These are phyloP conservation scores for Sarocladium strictum DNA, from an alignment of 2,329 filamentous ascomycete genomes.

Conservation along the genomic window DNA sequence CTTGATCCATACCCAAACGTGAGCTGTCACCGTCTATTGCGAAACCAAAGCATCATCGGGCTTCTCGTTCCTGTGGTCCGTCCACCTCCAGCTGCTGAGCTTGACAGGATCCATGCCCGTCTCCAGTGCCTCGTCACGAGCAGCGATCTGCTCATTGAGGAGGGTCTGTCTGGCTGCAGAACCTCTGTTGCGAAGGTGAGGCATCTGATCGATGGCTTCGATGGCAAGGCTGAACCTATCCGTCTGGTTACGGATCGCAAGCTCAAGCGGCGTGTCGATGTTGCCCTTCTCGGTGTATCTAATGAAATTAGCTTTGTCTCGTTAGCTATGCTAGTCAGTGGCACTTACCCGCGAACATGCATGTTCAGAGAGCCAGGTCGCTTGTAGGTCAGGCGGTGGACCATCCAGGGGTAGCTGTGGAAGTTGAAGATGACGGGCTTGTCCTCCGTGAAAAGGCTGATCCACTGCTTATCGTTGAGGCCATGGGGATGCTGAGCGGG, in stretches of 20 bases:
- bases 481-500: slow-evolving; percentile 68
- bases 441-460: slow-evolving; percentile 63
- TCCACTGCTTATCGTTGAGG: slow-evolving; percentile 60
- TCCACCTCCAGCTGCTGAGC: slow-evolving; percentile 63
- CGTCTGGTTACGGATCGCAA: slow-evolving; percentile 71
- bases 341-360: slow-evolving; percentile 55
- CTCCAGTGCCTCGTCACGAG: slow-evolving; percentile 61
- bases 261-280: slow-evolving; percentile 73
- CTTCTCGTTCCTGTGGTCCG: slow-evolving; percentile 27
- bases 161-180: slow-evolving; percentile 57
- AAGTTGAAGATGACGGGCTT: slow-evolving; percentile 77
- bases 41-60: not conserved
- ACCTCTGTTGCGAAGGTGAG: slow-evolving; percentile 56
- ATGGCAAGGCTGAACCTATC: slow-evolving; percentile 74
- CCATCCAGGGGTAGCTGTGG: slow-evolving; percentile 76
- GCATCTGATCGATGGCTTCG: slow-evolving; percentile 66
- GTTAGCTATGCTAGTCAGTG: not conserved
- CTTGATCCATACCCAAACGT: not conserved
- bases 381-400: slow-evolving; percentile 72
- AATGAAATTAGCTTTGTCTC: not conserved
- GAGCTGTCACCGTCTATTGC: not conserved
- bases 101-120: slow-evolving; percentile 63
- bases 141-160: slow-evolving; percentile 57
- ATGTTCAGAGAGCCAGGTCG: slow-evolving; percentile 62
- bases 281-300: slow-evolving; percentile 75